Conservation (phyloP, 2,329 filamentous ascomycete species). For the Fusarium setosum region DNA sequence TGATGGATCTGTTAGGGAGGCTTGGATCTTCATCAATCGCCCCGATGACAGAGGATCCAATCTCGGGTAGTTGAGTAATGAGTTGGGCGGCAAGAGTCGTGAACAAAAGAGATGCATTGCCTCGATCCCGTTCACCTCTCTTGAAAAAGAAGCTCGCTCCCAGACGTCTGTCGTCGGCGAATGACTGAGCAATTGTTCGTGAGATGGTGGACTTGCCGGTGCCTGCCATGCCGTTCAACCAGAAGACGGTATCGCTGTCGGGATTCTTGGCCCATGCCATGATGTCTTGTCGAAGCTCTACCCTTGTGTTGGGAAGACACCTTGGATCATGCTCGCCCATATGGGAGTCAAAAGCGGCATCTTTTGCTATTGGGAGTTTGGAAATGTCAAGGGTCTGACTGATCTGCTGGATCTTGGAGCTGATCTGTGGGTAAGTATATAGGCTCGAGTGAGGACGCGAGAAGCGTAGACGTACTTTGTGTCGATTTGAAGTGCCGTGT, state of each 20-base stretch:
- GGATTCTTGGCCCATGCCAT: slow-evolving; percentile 15
- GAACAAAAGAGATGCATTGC: slow-evolving; percentile 49
- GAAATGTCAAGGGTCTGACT: not conserved
- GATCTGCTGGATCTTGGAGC: not conserved
- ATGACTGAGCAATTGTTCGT: slow-evolving; percentile 51
- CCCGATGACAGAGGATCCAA: slow-evolving; percentile 37
- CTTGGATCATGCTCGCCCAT: slow-evolving; percentile 45
- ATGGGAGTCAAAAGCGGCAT: slow-evolving; percentile 49
- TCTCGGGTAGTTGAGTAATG: not conserved
- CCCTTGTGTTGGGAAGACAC: slow-evolving; percentile 47
- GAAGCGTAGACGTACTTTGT: not conserved
- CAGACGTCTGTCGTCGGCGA: slow-evolving; percentile 20
- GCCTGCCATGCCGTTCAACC: slow-evolving; percentile 53
- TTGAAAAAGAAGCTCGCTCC: slow-evolving; percentile 57
- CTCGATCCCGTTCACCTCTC: slow-evolving; percentile 49
- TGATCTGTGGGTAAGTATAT: not conserved
- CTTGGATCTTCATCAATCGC: not conserved
- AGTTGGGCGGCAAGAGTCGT: slow-evolving; percentile 54
- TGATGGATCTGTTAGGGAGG: not conserved
- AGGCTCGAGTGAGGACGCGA: not conserved
- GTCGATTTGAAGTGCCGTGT: not conserved
- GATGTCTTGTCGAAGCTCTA: slow-evolving; percentile 42
- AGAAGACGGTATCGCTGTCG: slow-evolving; percentile 45
- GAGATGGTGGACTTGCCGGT: slow-evolving; percentile 54
- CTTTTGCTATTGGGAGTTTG: slow-evolving; percentile 31